Evolutionary conservation across 2,329 filamentous ascomycete genomes (phyloP).

Genomic region (Paraphoma chrysanthemicola): DNA sequence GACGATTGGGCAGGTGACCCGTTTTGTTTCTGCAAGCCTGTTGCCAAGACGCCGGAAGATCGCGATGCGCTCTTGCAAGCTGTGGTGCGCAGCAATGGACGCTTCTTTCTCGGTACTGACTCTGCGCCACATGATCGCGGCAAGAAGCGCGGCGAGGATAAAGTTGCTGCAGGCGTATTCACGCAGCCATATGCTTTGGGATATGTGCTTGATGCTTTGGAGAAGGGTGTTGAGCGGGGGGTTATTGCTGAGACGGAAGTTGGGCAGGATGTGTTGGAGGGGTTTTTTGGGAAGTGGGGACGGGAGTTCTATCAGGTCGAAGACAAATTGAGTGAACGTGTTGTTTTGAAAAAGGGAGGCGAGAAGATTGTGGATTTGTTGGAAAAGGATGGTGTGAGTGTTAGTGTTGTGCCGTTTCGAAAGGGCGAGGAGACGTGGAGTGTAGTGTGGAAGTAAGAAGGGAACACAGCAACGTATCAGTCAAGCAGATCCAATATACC

Average conservation of each 20-base stretch:
- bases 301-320: slow-evolving; percentile 64
- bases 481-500: neutral
- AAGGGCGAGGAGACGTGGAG: slow-evolving; percentile 68
- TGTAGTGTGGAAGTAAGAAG: slow-evolving; percentile 46
- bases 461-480: neutral
- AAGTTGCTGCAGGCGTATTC: slow-evolving; percentile 74
- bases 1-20: slow-evolving; percentile 75
- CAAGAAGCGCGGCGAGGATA: slow-evolving; percentile 65
- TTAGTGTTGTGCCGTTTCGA: slow-evolving; percentile 72
- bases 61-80: slow-evolving; percentile 75
- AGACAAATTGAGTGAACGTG: slow-evolving; percentile 54
- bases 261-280: slow-evolving; percentile 61
- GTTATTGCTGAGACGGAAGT: slow-evolving; percentile 62
- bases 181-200: slow-evolving; percentile 76
- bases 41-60: slow-evolving; percentile 69
- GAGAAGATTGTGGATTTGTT: slow-evolving; percentile 63
- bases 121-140: slow-evolving; percentile 71
- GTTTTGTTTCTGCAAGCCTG: slow-evolving; percentile 81
- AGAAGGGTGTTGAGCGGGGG: slow-evolving; percentile 65
- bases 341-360: slow-evolving; percentile 64
- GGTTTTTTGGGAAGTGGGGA: slow-evolving; percentile 65
- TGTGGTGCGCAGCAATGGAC: slow-evolving; percentile 60
- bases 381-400: slow-evolving; percentile 57
- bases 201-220: slow-evolving; percentile 69
- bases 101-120: slow-evolving; percentile 78